phyloP scores from a whole-genome alignment of 306 rosid species.

The Alnus rubra region DNA sequence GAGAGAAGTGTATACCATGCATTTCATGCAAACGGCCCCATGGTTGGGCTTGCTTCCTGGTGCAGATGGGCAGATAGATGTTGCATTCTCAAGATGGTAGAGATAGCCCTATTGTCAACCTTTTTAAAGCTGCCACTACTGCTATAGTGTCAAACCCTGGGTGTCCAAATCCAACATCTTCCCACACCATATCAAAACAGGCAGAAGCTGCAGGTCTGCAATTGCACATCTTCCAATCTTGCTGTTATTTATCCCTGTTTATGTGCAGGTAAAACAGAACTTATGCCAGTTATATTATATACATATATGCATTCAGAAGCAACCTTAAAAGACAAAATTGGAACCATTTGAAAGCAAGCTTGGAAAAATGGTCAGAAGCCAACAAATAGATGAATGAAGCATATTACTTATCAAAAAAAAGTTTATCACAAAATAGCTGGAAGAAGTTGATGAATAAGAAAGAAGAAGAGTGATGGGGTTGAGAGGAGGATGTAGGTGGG shows the following conservation, averaged over 20 bases:
- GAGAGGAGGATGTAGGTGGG: not conserved
- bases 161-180: slow-evolving; percentile 69
- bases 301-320: not conserved
- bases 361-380: not conserved
- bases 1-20: slow-evolving; percentile 81
- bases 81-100: slow-evolving; percentile 80
- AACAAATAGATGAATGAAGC: not conserved
- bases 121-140: slow-evolving; percentile 79
- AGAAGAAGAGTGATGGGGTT: not conserved
- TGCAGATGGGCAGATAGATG: slow-evolving; percentile 72
- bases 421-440: not conserved
- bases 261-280: not conserved
- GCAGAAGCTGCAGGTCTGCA: slow-evolving; percentile 96
- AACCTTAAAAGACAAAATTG: not conserved
- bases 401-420: not conserved
- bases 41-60: slow-evolving; percentile 98
- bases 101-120: slow-evolving; percentile 88
- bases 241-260: not conserved
- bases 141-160: slow-evolving; percentile 71
- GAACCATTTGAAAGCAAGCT: not conserved
- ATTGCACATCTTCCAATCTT: slow-evolving; percentile 1
- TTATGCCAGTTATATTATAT: not conserved
- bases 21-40: slow-evolving; percentile 97
- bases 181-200: slow-evolving; percentile 84
- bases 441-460: not conserved